Percentiles rank a stretch among this genome's conserved stretches.
These are phyloP conservation scores for Leccinum aurantiacum DNA, from an alignment of 768 basidiomycete genomes.

Conservation along the genomic window DNA sequence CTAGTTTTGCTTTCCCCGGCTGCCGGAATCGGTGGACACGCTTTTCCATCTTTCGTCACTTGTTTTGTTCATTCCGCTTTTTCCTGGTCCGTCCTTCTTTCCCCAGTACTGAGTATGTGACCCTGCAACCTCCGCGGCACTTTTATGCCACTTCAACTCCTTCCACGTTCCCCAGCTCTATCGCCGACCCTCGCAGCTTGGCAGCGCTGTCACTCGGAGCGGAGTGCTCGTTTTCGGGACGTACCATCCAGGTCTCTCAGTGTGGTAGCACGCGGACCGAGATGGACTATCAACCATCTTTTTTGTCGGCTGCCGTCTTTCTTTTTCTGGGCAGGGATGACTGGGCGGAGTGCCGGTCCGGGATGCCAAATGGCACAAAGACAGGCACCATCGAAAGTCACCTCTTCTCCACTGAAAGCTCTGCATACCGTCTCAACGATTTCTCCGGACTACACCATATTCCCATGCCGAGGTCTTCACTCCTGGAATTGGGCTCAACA, in stretches of 20 bases:
- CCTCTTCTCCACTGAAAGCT: not conserved
- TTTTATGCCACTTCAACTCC: not conserved
- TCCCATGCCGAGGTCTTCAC: not conserved
- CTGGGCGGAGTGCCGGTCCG: not conserved
- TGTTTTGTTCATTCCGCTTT: not conserved
- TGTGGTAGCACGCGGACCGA: not conserved
- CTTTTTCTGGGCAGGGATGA: not conserved
- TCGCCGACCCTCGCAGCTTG: no score
- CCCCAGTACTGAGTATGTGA: not conserved
- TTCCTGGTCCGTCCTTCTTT: not conserved
- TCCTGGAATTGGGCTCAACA: not conserved
- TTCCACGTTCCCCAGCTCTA: not conserved
- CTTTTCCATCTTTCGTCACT: not conserved
- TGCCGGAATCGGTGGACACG: not conserved
- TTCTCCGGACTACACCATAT: not conserved
- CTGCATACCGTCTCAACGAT: not conserved
- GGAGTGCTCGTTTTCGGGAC: not conserved
- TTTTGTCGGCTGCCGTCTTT: not conserved
- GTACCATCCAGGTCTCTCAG: not conserved
- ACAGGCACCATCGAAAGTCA: not conserved
- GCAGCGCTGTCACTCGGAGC: not conserved
- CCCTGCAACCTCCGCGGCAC: not conserved
- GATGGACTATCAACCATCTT: not conserved
- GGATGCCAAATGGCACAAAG: not conserved
- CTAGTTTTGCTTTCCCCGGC: not conserved